Evolutionary conservation across 495 filamentous ascomycete genomes (phyloP).

Genomic region (Parathielavia hyrcaniae): DNA sequence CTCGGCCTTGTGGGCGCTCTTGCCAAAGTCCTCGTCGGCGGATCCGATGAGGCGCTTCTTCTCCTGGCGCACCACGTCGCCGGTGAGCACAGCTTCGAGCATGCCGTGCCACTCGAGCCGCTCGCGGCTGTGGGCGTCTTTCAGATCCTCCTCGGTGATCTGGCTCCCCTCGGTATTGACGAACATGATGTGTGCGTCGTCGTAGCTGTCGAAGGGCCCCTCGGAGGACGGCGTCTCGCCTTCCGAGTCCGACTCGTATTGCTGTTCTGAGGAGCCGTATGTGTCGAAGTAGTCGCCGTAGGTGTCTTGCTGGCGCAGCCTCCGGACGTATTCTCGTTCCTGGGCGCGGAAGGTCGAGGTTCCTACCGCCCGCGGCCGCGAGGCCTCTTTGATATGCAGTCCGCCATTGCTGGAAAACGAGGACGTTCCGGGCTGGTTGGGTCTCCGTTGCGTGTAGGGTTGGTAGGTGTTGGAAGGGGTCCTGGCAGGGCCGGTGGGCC

Average conservation of each 20-base stretch:
- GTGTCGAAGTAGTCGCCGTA: slow-evolving; percentile 72
- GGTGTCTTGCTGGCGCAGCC: slow-evolving; percentile 51
- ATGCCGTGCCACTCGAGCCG: slow-evolving; percentile 96
- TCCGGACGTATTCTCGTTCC: slow-evolving; percentile 45
- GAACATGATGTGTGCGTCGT: slow-evolving; percentile 89
- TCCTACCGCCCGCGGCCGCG: slow-evolving; percentile 74
- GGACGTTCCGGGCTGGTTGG: slow-evolving; percentile 26
- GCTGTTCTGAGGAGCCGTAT: slow-evolving; percentile 57
- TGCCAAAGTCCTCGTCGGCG: slow-evolving; percentile 63
- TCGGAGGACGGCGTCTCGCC: slow-evolving; percentile 77
- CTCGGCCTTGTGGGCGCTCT: slow-evolving; percentile 67
- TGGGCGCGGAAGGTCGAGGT: slow-evolving; percentile 53
- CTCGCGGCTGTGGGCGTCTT: slow-evolving; percentile 82
- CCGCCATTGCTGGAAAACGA: slow-evolving; percentile 39
- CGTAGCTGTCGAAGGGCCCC: slow-evolving; percentile 73
- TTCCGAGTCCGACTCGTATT: slow-evolving; percentile 82
- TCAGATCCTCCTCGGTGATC: slow-evolving; percentile 80
- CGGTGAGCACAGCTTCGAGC: slow-evolving; percentile 89
- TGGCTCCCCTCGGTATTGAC: slow-evolving; percentile 76
- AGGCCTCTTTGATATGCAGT: slow-evolving; percentile 71
- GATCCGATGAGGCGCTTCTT: slow-evolving; percentile 89
- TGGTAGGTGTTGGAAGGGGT: slow-evolving; percentile 49
- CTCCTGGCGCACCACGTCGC: slow-evolving; percentile 95
- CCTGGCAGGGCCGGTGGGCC: slow-evolving; percentile 34
- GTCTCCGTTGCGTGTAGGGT: slow-evolving; percentile 38